Evolutionary conservation across 352 stramenopile species (phyloP).

Genomic region (Phytopythium kandeliae): DNA sequence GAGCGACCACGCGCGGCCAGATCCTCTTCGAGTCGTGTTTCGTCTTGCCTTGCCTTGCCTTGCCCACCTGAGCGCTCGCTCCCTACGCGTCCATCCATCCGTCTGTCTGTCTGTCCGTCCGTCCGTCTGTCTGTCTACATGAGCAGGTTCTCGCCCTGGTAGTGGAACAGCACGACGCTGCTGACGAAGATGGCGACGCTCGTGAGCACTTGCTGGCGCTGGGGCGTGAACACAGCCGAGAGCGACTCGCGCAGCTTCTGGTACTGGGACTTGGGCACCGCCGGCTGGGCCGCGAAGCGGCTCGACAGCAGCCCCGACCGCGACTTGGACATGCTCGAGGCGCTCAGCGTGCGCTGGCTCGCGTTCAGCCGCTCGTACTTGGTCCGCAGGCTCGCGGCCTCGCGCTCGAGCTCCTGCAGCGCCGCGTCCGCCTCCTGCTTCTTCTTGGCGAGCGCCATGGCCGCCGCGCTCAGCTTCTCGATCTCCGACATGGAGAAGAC

Average conservation of each 20-base stretch:
- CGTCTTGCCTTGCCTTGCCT: too few species aligned
- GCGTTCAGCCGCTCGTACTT: slow-evolving; percentile 81
- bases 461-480: slow-evolving; percentile 67
- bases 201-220: slow-evolving; percentile 67
- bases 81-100: neutral
- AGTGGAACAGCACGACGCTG: slow-evolving; percentile 74
- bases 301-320: slow-evolving; percentile 49
- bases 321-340: slow-evolving; percentile 51
- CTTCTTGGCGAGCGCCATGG: slow-evolving; percentile 67
- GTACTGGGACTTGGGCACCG: slow-evolving; percentile 54
- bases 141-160: slow-evolving; percentile 80
- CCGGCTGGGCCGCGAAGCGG: slow-evolving; percentile 35
- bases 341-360: slow-evolving; percentile 59
- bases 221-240: slow-evolving; percentile 53
- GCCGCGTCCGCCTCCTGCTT: slow-evolving; percentile 74
- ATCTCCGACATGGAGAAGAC: slow-evolving; percentile 71
- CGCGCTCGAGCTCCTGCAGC: slow-evolving; percentile 59
- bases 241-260: slow-evolving; percentile 62
- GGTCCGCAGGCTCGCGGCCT: slow-evolving; percentile 66
- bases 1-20: neutral
- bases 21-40: neutral
- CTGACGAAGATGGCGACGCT: slow-evolving; percentile 75
- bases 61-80: too few species aligned
- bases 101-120: too few species aligned
- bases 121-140: slow-evolving; percentile 20